phyloP scores from a whole-genome alignment of 2,329 filamentous ascomycete genomes.

The Pseudocercospora musae region DNA sequence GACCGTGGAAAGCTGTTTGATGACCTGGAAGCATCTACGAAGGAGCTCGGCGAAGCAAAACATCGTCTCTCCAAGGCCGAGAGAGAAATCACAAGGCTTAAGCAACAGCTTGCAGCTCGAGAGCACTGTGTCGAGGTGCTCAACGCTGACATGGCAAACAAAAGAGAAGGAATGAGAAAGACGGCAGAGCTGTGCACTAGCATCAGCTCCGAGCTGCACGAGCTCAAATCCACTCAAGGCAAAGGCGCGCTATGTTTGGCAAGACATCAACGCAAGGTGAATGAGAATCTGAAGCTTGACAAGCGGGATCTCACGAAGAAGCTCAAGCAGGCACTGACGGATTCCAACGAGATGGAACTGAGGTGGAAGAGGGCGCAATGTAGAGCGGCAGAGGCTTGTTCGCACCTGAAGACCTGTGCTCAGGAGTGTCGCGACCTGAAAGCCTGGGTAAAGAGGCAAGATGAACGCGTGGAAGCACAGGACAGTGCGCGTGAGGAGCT shows the following conservation, averaged over 20 bases:
- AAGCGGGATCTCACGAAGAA: conserved; percentile 6
- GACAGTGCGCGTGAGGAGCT: neutral
- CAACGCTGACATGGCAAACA: conserved; percentile 2
- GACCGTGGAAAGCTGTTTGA: neutral
- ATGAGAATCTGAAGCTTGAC: conserved; percentile 8
- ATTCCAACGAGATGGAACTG: conserved; percentile 1
- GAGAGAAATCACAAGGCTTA: neutral
- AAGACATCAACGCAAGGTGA: conserved; percentile 7
- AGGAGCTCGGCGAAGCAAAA: neutral
- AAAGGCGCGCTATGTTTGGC: neutral
- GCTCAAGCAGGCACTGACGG: neutral
- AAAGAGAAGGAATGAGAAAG: conserved; percentile 11
- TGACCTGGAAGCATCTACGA: neutral
- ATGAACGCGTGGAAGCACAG: neutral
- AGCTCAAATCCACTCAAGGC: neutral
- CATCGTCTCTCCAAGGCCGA: neutral
- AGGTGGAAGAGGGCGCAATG: conserved; percentile 10
- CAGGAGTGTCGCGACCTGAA: neutral
- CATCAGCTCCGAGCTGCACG: conserved; percentile 6
- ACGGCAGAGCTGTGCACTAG: conserved; percentile 6
- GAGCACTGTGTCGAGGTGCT: conserved; percentile 2
- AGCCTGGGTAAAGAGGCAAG: neutral
- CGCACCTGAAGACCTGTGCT: neutral
- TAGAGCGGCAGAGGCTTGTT: conserved; percentile 1
- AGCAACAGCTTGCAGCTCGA: neutral